phyloP scores from a whole-genome alignment of 306 rosid genomes.

The Citrullus amarus region DNA sequence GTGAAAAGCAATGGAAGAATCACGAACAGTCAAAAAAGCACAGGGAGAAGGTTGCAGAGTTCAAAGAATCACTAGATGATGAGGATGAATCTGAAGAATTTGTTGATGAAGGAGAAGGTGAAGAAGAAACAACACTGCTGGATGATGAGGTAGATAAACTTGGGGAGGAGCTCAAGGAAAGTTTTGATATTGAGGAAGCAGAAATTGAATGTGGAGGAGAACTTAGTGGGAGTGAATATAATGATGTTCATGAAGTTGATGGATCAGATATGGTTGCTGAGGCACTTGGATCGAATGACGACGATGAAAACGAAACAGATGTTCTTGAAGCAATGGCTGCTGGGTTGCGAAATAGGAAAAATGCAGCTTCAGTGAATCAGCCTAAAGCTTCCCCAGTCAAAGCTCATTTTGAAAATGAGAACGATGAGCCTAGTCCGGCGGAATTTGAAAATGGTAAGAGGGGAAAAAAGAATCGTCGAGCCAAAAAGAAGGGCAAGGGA shows the following conservation, averaged over 20 bases:
- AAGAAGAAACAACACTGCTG: constrained; percentile 17
- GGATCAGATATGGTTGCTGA: constrained; percentile 2
- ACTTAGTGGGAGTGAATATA: constrained; percentile 13
- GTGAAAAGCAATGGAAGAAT: constrained; percentile 99
- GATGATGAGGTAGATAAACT: constrained; percentile 18
- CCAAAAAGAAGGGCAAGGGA: constrained; percentile 48
- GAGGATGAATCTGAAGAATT: constrained; percentile 30
- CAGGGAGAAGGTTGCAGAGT: constrained; percentile 73
- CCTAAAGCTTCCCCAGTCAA: constrained; percentile 13
- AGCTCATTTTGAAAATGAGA: constrained; percentile 26
- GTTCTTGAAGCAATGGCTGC: constrained; percentile 61
- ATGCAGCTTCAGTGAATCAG: constrained; percentile 16
- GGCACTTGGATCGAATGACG: constrained; percentile 9
- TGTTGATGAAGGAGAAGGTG: constrained; percentile 15
- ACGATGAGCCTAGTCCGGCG: constrained; percentile 20
- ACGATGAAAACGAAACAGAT: constrained; percentile 19
- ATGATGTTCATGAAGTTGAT: constrained; percentile 8
- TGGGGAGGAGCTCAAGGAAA: constrained; percentile 14
- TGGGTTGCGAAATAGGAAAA: constrained; percentile 36
- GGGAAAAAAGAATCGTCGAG: constrained; percentile 38
- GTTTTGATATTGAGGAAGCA: constrained; percentile 17
- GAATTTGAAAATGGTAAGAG: constrained; percentile 42
- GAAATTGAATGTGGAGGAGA: constrained; percentile 29
- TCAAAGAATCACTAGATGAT: constrained; percentile 38
- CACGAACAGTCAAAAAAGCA: constrained; percentile 97